Evolutionary conservation across 2,329 filamentous ascomycete species (phyloP), one percentile per base, ranked within the genome.

Genomic region (Chaetomiaceae sp.): DNA sequence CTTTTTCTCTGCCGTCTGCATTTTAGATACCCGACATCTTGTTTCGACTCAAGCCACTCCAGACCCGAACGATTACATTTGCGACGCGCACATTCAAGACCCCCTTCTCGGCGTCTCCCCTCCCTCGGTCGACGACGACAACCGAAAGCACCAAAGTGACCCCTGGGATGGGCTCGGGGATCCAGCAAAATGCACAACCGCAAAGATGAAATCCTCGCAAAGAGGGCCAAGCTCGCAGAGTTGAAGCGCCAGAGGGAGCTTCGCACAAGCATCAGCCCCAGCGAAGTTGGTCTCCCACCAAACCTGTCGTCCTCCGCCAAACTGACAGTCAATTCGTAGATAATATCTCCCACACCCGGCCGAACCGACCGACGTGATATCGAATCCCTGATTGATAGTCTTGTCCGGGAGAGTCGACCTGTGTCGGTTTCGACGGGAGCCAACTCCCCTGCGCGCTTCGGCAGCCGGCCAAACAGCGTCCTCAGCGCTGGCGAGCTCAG

Each of bases 191-290:
- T 86, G 77, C 82, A 86, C 73, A 85, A 91, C 77, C 86, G 91
- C 63, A 87, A 89, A 75, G 90, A 96, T 76, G 93, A 99, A 76
- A 96, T 99, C 61, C 76, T 93, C 62, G 91, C 90, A 61, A 99
- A 99, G 75, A 92, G 89, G 76, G 92, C 91, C 57, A 96, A 93
- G 77, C 89, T 99, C 63, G 91, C 89, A 44, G 93, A 97, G 78
- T 80, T 99, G 59, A 96, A 96, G 74, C 83, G 88, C 56, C 90
- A 96, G 73, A 82, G 93, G 62, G 90, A 95, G 68, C 74, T 92
- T 61, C 81, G 91, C 53, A 82, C 88, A 58, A 87, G 83, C 66
- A 74, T 83, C 62, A 79, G 81, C 65, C 72, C 80, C 45, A 79
- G 78, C 67, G 89, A 95, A 73, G 89, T 95, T 54, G 53, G 56